Evolutionary conservation across 139 green algal genomes (phyloP).

Genomic region (Coelastrella sp.): DNA sequence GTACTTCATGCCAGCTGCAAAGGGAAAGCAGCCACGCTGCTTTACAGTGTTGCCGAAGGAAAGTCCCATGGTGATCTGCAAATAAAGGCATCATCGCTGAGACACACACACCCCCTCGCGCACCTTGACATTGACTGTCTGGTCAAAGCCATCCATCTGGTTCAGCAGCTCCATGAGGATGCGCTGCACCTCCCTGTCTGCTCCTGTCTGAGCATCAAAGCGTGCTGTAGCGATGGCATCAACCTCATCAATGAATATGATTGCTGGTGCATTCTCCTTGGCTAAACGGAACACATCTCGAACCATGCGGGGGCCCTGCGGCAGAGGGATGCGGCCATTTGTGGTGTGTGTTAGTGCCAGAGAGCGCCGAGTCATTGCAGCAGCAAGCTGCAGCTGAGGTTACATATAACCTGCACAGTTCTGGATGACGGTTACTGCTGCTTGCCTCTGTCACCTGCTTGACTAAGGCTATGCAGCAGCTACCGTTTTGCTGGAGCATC

Average conservation of each 20-base stretch:
- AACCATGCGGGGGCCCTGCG: slow-evolving; percentile 96
- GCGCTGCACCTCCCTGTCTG: slow-evolving; percentile 96
- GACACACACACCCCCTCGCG: too few species aligned
- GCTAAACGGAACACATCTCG: slow-evolving; percentile 98
- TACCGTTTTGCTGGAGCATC: too few species aligned
- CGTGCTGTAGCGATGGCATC: slow-evolving; percentile 98
- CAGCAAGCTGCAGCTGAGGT: too few species aligned
- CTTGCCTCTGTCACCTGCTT: too few species aligned
- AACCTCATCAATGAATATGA: slow-evolving; percentile 98
- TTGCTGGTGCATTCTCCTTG: slow-evolving; percentile 98
- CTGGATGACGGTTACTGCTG: too few species aligned
- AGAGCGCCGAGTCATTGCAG: too few species aligned
- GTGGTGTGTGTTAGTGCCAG: too few species aligned
- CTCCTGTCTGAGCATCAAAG: slow-evolving; percentile 97
- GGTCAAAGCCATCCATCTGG: slow-evolving; percentile 99
- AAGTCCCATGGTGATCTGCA: too few species aligned
- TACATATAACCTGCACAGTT: too few species aligned
- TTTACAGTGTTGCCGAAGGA: not conserved
- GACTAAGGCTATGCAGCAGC: too few species aligned
- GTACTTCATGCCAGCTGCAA: not conserved
- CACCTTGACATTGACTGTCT: slow-evolving; percentile 93
- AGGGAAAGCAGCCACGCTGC: not conserved
- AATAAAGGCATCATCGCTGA: too few species aligned
- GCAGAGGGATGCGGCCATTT: not conserved
- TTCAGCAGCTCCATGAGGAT: slow-evolving; percentile 99